Percentiles rank a stretch among this genome's conserved stretches.
These are phyloP conservation scores for Hypoxylon intermedium DNA, from an alignment of 495 filamentous ascomycete species.

Conservation along the genomic window DNA sequence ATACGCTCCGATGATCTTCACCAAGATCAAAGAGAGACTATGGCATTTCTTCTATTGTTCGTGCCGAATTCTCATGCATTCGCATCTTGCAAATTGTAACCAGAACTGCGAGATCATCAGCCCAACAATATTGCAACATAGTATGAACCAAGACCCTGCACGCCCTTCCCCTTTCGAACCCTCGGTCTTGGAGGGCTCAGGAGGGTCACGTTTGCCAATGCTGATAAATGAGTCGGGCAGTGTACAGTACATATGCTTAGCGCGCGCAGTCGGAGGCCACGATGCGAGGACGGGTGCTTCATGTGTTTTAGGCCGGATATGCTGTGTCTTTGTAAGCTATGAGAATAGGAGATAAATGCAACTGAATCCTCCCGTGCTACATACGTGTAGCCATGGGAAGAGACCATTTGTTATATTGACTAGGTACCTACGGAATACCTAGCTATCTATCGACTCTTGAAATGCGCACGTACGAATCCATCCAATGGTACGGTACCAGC, in stretches of 20 bases:
- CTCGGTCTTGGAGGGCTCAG: background rate
- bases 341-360: background rate
- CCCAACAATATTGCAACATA: slow-evolving; percentile 2
- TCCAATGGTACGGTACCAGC: background rate
- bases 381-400: background rate
- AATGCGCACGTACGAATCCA: background rate
- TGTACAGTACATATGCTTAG: slow-evolving; percentile 11
- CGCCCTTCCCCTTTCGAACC: background rate
- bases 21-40: slow-evolving; percentile 18
- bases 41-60: slow-evolving; percentile 11
- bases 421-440: too few relatives aligned
- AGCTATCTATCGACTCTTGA: background rate
- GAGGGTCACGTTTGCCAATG: slow-evolving; percentile 9
- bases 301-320: too few relatives aligned
- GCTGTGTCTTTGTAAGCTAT: too few relatives aligned
- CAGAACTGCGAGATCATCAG: background rate
- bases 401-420: too few relatives aligned
- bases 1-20: background rate
- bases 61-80: slow-evolving; percentile 4
- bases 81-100: slow-evolving; percentile 7
- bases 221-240: slow-evolving; percentile 13
- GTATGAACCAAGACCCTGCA: slow-evolving; percentile 6
- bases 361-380: background rate
- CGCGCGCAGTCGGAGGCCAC: background rate
- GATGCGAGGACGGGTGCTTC: too few relatives aligned